A percentile compares a stretch with the other conserved stretches of the same genome.
Conservation (phyloP, 495 filamentous ascomycete genomes). For the Xylaria bambusicola region DNA sequence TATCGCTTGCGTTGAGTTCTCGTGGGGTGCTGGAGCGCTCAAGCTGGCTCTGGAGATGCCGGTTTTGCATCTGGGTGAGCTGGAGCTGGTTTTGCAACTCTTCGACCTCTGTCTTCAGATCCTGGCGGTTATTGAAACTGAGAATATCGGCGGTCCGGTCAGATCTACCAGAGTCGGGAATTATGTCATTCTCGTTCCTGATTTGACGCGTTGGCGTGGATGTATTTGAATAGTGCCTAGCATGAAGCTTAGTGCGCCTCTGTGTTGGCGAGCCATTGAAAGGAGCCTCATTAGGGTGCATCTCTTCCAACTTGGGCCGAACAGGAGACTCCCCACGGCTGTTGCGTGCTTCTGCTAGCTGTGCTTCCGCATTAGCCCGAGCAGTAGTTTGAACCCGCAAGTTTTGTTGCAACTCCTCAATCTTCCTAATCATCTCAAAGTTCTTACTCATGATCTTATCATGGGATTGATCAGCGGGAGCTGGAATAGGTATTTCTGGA, state of each 20-base stretch:
- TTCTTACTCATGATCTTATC: constrained; percentile 58
- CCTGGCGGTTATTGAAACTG: constrained; percentile 86
- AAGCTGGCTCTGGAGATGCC: constrained; percentile 87
- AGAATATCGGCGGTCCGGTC: constrained; percentile 89
- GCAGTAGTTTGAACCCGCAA: constrained; percentile 84
- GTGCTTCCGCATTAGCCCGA: constrained; percentile 78
- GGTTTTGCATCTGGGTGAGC: constrained; percentile 93
- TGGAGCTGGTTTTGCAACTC: constrained; percentile 94
- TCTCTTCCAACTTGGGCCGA: constrained; percentile 74
- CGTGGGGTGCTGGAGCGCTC: constrained; percentile 59
- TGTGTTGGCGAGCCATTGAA: constrained; percentile 77
- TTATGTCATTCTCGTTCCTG: constrained; percentile 56
- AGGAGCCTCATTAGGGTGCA: constrained; percentile 79
- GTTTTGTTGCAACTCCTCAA: constrained; percentile 86
- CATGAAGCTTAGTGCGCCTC: constrained; percentile 71
- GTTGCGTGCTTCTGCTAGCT: constrained; percentile 78
- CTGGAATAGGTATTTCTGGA: constrained; percentile 59
- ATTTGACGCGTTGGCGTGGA: constrained; percentile 75
- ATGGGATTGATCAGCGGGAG: constrained; percentile 47
- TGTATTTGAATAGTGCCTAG: constrained; percentile 69
- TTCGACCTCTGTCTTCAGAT: constrained; percentile 87
- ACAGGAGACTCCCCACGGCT: constrained; percentile 72
- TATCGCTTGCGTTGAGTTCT: constrained; percentile 72
- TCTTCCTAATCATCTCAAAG: constrained; percentile 80
- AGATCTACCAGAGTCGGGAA: constrained; percentile 77